Base-by-base conservation (phyloP, 2,329 filamentous ascomycete species). In the Parafenestella ontariensis region DNA sequence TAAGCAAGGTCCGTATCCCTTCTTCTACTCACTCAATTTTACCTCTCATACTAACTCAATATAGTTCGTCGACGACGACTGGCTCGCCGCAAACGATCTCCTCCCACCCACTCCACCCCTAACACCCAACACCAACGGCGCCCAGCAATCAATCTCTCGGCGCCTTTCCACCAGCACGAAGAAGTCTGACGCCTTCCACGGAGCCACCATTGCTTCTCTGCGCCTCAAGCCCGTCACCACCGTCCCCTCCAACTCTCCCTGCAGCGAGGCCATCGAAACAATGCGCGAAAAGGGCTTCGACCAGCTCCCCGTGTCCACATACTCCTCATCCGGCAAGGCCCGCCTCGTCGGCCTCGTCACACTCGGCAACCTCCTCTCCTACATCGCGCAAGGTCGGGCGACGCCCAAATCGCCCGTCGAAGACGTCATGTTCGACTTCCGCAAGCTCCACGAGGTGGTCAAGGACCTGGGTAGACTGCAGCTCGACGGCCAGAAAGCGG, bases 251-350 rank as follows among this genome's bases (percentile, higher is more conserved):
- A 83, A 83, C 48, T 88, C 88, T 28, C 78, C 86, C 2, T 96
- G 93, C 78, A 85, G 90, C 59, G 90, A 94, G 63, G 95, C 96
- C 48, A 92, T 98, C 62, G 95, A 99, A 80, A 93, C 91, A 58
- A 98, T 99, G 95, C 91, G 94, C 65, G 95, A 99, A 72, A 96
- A 95, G 80, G 92, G 92, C 59, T 99, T 97, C 75, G 96, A 99
- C 73, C 96, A 99, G 79, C 89, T 99, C 37, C 95, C 95, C 39
- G 95, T 99, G 15, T 88, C 96, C 8, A 52, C 59, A 20, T 73
- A 69, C 62, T 61, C 69, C 9, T 83, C 87, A 0, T 79, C 87
- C 17, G 85, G 84, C 4, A 87, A 87, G 58, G 85, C 82, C 59
- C 88, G 87, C 69, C 89, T 99, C 6, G 92, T 96, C 46, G 95